These are phyloP conservation scores for Globisporangium okanoganense DNA, from an alignment of 352 stramenopile species.

Conservation along the genomic window DNA sequence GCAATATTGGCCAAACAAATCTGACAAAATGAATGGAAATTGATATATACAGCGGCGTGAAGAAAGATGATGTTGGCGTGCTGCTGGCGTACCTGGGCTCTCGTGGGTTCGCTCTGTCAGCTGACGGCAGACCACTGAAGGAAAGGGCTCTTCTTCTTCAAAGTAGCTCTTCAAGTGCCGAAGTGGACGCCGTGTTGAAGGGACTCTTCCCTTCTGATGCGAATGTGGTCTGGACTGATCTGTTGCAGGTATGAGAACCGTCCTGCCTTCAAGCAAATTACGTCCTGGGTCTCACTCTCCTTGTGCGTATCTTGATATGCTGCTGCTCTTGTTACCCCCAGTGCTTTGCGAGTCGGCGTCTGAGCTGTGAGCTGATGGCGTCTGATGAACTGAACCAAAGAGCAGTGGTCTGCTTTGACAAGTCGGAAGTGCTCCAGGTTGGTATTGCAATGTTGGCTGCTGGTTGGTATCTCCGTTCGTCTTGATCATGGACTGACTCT, in stretches of 20 bases:
- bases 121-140: background rate
- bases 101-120: slow-evolving; percentile 2
- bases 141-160: background rate
- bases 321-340: background rate
- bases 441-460: background rate
- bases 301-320: background rate
- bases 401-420: slow-evolving; percentile 30
- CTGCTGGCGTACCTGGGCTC: slow-evolving; percentile 9
- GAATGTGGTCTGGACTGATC: slow-evolving; percentile 8
- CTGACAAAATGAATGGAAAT: background rate
- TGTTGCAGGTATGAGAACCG: slow-evolving; percentile 16
- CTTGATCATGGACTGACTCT: background rate
- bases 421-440: slow-evolving; percentile 32
- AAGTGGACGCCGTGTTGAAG: background rate
- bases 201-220: slow-evolving; percentile 13
- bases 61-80: background rate
- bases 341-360: slow-evolving; percentile 22
- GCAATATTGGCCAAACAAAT: background rate
- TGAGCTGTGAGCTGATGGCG: slow-evolving; percentile 28
- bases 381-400: slow-evolving; percentile 22
- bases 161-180: background rate
- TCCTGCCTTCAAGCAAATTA: background rate
- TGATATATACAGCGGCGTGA: slow-evolving; percentile 4
- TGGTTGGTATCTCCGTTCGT: background rate
- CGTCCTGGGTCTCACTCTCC: background rate